Evolutionary conservation across 495 filamentous ascomycete genomes (phyloP).

Genomic region (Neurospora sp.): DNA sequence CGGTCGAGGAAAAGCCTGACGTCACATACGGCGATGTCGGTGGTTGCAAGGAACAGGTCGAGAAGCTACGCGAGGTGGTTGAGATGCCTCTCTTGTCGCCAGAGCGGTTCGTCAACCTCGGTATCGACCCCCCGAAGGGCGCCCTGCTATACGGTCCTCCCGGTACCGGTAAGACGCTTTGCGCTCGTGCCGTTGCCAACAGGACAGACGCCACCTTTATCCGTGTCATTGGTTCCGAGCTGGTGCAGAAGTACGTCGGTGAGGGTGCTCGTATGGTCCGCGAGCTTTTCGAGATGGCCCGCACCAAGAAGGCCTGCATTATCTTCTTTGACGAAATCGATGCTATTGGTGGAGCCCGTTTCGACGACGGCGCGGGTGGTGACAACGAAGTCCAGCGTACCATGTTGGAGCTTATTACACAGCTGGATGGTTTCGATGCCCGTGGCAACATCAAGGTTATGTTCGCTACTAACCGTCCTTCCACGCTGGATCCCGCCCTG

Average conservation of each 20-base stretch:
- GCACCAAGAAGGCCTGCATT: conserved; percentile 98
- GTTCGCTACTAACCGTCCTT: conserved; percentile 97
- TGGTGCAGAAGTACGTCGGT: conserved; percentile 98
- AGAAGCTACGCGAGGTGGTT: conserved; percentile 96
- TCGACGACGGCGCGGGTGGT: conserved; percentile 94
- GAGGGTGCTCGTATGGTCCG: conserved; percentile 97
- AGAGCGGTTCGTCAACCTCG: conserved; percentile 91
- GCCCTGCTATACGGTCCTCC: conserved; percentile 94
- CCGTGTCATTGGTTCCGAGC: conserved; percentile 90
- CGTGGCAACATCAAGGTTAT: conserved; percentile 99
- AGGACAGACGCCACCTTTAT: conserved; percentile 98
- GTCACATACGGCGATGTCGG: conserved; percentile 98
- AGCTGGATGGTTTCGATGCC: conserved; percentile 94
- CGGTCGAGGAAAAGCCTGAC: conserved; percentile 98
- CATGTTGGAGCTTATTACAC: conserved; percentile 97
- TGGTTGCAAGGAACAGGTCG: conserved; percentile 98
- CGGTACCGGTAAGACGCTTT: conserved; percentile 96
- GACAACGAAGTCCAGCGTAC: conserved; percentile 99
- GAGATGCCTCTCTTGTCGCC: conserved; percentile 96
- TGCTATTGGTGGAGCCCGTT: conserved; percentile 94
- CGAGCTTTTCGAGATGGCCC: conserved; percentile 98
- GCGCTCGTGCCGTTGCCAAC: conserved; percentile 93
- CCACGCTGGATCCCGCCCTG: conserved; percentile 87
- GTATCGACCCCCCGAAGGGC: conserved; percentile 97
- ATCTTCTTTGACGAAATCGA: conserved; percentile 99